Evolutionary conservation across 2,329 filamentous ascomycete genomes (phyloP), one percentile per base, ranked within the genome.

Genomic region (Calonectria hawksworthii): DNA sequence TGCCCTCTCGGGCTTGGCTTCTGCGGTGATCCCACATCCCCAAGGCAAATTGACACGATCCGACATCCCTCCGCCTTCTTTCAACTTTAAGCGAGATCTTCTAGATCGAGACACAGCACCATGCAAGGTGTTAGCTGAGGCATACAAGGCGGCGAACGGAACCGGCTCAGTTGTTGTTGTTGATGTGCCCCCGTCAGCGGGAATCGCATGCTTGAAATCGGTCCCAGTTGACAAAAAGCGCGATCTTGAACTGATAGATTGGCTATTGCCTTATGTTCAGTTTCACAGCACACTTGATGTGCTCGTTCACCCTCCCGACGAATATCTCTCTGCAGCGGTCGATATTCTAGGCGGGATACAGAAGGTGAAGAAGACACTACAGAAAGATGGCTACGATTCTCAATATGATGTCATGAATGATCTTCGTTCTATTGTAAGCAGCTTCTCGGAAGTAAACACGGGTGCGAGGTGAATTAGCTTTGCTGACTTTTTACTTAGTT

Each of bases 391-490:
- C 30, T 81, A 81, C 44, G 30, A 73, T 32, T 74, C 51, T 21
- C 79, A 81, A 32, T 81, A 81, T 41, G 79, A 79, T 23, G 73
- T 79, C 34, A 80, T 81, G 79, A 67, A 63, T 13, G 79, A 80
- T 11, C 52, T 80, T 2, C 67, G 74, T 52, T 78, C 76, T 23
- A 38, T 80, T 61, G 79, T 80, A 78, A 76, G 79, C 59, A 36
- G 11, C 3, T 51, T 0, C 14, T 2, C 4, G 0, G 1, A 16
- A 52, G 7, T 21, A 4, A 16, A 6, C 0, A 10, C 14, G 3
- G 13, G 26, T n/a, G 9, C 16, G 16, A 28, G 3, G 14, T 28
- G 34, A 36, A 34, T n/a, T 2, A 14, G 3, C 11, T 23, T 23
- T 23, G 10, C 56, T 70, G 13, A 63, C 47, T 34, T 13, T n/a